Conservation (phyloP, 2,329 filamentous ascomycete species). For the Cordyceps pruinosa region DNA sequence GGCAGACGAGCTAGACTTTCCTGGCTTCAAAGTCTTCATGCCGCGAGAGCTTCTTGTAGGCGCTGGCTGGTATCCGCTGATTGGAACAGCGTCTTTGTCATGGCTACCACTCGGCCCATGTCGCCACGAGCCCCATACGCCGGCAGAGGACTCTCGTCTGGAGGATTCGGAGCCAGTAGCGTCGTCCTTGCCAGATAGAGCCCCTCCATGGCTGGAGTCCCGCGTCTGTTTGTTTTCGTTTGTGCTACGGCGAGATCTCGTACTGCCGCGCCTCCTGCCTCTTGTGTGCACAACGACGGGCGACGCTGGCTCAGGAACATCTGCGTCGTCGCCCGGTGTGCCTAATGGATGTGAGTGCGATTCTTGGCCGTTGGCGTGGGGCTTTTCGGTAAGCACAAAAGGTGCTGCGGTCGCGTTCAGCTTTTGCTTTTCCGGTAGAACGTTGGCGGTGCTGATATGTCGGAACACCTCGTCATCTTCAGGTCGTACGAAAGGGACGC, state of each 20-base stretch:
- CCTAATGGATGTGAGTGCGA: conserved; percentile 13
- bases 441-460: conserved; percentile 58
- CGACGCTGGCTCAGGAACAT: conserved; percentile 26
- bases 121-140: conserved; percentile 67
- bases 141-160: conserved; percentile 43
- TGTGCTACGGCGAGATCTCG: conserved; percentile 14
- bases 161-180: conserved; percentile 23
- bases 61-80: conserved; percentile 65
- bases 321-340: conserved; percentile 20
- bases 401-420: conserved; percentile 47
- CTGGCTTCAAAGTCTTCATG: conserved; percentile 87
- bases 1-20: conserved; percentile 54
- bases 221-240: conserved; percentile 9
- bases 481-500: conserved; percentile 84
- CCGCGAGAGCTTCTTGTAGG: conserved; percentile 53
- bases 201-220: conserved; percentile 17
- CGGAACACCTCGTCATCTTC: conserved; percentile 81
- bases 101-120: conserved; percentile 43
- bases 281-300: conserved; percentile 34
- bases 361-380: conserved; percentile 17
- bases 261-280: conserved; percentile 40
- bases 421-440: conserved; percentile 48
- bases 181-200: conserved; percentile 21
- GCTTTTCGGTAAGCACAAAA: conserved; percentile 32
- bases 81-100: conserved; percentile 49